Evolutionary conservation across 2,329 filamentous ascomycete species (phyloP).

Genomic region (Fusarium algeriense): DNA sequence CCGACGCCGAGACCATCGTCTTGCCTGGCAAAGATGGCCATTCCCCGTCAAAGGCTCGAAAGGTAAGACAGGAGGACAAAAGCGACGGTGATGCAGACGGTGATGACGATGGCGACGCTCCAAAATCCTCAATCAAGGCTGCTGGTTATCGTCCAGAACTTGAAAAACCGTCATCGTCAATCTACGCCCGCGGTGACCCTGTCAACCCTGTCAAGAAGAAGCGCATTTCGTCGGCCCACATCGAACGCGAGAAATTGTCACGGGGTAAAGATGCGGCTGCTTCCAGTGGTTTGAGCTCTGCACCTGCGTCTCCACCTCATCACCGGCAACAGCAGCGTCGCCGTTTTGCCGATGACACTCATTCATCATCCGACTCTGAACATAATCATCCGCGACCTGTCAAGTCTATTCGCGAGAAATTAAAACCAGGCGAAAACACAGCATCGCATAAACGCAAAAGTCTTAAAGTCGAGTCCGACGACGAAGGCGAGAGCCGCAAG

Average conservation of each 20-base stretch:
- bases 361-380: slow-evolving; percentile 69
- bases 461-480: slow-evolving; percentile 67
- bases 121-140: slow-evolving; percentile 51
- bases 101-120: slow-evolving; percentile 51
- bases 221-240: slow-evolving; percentile 52
- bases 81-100: slow-evolving; percentile 64
- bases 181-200: slow-evolving; percentile 50
- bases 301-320: slow-evolving; percentile 66
- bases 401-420: slow-evolving; percentile 62
- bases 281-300: slow-evolving; percentile 70
- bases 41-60: slow-evolving; percentile 72
- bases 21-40: slow-evolving; percentile 73
- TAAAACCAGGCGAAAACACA: slow-evolving; percentile 61
- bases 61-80: slow-evolving; percentile 74
- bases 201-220: slow-evolving; percentile 65
- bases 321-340: slow-evolving; percentile 49
- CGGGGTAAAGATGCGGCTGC: slow-evolving; percentile 60
- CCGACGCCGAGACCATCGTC: slow-evolving; percentile 79
- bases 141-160: slow-evolving; percentile 49
- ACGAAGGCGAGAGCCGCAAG: slow-evolving; percentile 67
- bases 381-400: slow-evolving; percentile 55
- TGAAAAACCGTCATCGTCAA: slow-evolving; percentile 51
- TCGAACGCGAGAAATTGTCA: slow-evolving; percentile 56
- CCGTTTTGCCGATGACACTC: slow-evolving; percentile 54
- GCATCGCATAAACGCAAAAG: slow-evolving; percentile 66